These are phyloP conservation scores for Furcasterigmium sp. DNA, from an alignment of 2,329 filamentous ascomycete genomes.

Conservation along the genomic window DNA sequence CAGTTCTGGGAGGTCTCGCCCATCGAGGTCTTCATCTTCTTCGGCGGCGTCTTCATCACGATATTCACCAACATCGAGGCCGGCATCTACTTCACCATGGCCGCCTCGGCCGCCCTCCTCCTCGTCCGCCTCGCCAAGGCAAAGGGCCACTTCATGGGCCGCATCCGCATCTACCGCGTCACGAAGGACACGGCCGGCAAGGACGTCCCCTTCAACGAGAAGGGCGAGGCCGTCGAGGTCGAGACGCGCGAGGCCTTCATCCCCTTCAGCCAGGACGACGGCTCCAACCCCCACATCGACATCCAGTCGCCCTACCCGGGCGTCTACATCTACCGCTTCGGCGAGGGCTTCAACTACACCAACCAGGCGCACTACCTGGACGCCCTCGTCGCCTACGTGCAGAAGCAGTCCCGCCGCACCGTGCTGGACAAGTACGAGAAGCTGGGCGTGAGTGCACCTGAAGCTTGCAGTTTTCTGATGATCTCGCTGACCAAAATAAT, in stretches of 20 bases:
- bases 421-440: constrained; percentile 37
- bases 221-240: constrained; percentile 8
- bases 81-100: constrained; percentile 44
- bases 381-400: constrained; percentile 31
- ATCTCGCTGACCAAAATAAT: not conserved
- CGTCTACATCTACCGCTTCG: constrained; percentile 46
- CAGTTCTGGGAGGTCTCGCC: constrained; percentile 75
- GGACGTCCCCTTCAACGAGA: constrained; percentile 11
- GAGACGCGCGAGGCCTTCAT: constrained; percentile 30
- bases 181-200: constrained; percentile 11
- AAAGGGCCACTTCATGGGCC: constrained; percentile 41
- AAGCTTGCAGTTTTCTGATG: no score
- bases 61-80: constrained; percentile 45
- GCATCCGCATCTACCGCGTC: constrained; percentile 18
- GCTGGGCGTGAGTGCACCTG: constrained; percentile 38
- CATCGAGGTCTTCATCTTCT: constrained; percentile 69
- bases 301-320: constrained; percentile 40
- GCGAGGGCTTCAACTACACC: constrained; percentile 46
- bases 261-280: constrained; percentile 32
- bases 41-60: constrained; percentile 61
- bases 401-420: constrained; percentile 32
- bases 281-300: constrained; percentile 37
- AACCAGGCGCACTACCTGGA: constrained; percentile 45
- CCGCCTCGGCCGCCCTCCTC: constrained; percentile 33
- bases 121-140: constrained; percentile 40